phyloP scores from a whole-genome alignment of 2,329 filamentous ascomycete genomes.

The Fusarium denticulatum region DNA sequence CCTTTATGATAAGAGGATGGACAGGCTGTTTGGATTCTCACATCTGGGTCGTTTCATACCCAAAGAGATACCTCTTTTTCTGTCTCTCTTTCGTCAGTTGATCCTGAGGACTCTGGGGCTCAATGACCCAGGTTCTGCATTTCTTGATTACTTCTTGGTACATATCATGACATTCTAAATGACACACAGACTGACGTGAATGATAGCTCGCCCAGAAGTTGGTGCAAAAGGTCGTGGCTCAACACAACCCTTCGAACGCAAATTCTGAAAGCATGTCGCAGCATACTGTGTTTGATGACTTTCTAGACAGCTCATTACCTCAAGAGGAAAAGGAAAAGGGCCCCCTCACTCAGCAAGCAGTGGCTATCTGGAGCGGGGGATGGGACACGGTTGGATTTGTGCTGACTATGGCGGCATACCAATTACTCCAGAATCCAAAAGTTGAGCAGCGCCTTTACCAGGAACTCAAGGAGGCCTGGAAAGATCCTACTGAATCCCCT shows the following conservation, averaged over 20 bases:
- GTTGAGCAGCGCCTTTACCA: neutral
- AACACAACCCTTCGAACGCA: neutral
- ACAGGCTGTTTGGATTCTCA: neutral
- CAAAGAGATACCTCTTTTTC: neutral
- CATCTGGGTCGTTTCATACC: constrained; percentile 2
- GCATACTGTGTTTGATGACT: neutral
- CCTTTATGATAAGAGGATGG: neutral
- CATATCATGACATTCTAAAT: neutral
- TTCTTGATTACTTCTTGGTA: neutral
- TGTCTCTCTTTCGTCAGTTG: neutral
- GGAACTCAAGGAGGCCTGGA: neutral
- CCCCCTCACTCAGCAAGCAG: neutral
- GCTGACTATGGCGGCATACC: neutral
- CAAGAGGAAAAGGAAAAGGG: neutral
- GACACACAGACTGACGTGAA: neutral
- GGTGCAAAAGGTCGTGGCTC: neutral
- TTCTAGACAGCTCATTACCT: neutral
- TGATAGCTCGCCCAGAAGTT: neutral
- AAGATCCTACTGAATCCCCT: neutral
- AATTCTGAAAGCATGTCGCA: neutral
- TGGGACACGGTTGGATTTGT: constrained; percentile 3
- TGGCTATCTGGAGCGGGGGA: constrained; percentile 6
- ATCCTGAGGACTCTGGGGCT: neutral
- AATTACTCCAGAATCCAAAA: neutral
- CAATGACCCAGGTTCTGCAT: neutral